phyloP scores from a whole-genome alignment of 2,329 filamentous ascomycete species.

The Xylaria sp. region DNA sequence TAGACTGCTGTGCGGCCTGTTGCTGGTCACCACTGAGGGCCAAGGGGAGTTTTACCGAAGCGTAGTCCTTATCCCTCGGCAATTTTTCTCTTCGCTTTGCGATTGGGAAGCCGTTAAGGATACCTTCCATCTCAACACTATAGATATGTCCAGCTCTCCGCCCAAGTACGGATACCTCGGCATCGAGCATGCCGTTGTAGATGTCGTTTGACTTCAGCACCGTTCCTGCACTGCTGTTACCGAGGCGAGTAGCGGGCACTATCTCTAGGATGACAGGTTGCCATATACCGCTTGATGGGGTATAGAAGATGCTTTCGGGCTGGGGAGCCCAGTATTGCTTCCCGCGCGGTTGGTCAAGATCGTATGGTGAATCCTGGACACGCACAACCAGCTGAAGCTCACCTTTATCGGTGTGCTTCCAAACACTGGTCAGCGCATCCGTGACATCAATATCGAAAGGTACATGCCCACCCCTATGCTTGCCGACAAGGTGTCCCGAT shows the following conservation, averaged over 20 bases:
- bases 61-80: slow-evolving; percentile 45
- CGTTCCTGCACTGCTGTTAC: slow-evolving; percentile 53
- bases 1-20: slow-evolving; percentile 35
- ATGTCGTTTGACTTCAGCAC: slow-evolving; percentile 52
- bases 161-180: slow-evolving; percentile 45
- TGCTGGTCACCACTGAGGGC: slow-evolving; percentile 40
- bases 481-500: slow-evolving; percentile 46
- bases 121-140: slow-evolving; percentile 49
- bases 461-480: slow-evolving; percentile 55
- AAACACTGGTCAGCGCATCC: slow-evolving; percentile 36
- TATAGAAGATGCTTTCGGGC: slow-evolving; percentile 57
- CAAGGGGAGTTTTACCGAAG: slow-evolving; percentile 44
- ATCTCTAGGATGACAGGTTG: slow-evolving; percentile 53
- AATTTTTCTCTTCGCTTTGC: slow-evolving; percentile 41
- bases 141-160: slow-evolving; percentile 42
- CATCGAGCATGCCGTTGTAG: slow-evolving; percentile 45
- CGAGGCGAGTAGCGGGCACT: slow-evolving; percentile 48
- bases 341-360: slow-evolving; percentile 59
- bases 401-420: slow-evolving; percentile 24
- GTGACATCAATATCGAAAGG: slow-evolving; percentile 55
- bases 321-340: slow-evolving; percentile 62
- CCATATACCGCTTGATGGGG: slow-evolving; percentile 53
- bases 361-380: slow-evolving; percentile 58
- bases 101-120: slow-evolving; percentile 44
- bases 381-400: slow-evolving; percentile 47